A percentile compares a stretch with the other conserved stretches of the same genome.
These are phyloP conservation scores for Ustilago trichophora DNA, from an alignment of 1,284 basidiomycete genomes.

Conservation along the genomic window DNA sequence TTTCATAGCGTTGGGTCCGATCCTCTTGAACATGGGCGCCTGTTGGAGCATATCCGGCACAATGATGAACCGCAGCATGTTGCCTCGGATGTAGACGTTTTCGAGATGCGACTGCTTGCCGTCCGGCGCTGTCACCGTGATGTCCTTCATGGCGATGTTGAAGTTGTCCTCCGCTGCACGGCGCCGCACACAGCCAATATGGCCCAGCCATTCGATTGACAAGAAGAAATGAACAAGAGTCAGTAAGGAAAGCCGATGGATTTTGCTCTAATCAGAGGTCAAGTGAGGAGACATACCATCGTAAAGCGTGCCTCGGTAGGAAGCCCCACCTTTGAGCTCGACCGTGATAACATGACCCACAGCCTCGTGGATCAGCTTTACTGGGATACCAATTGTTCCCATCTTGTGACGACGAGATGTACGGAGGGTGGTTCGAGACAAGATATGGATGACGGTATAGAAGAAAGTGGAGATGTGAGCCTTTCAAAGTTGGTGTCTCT, in stretches of 20 bases:
- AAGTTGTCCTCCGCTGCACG: constrained; percentile 92
- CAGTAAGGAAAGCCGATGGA: neutral
- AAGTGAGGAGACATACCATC: constrained; percentile 73
- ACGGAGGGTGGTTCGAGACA: neutral
- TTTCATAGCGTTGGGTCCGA: constrained; percentile 97
- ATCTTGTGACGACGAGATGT: constrained; percentile 12
- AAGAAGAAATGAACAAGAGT: neutral
- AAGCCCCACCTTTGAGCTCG: constrained; percentile 95
- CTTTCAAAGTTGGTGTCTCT: constrained; percentile 1
- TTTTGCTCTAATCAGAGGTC: no score
- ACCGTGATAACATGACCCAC: constrained; percentile 96
- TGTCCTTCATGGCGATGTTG: constrained; percentile 94
- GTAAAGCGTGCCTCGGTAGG: constrained; percentile 95
- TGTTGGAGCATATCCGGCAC: constrained; percentile 99
- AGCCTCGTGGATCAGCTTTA: constrained; percentile 70
- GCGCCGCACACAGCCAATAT: neutral
- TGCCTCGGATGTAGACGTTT: constrained; percentile 98
- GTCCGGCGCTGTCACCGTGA: constrained; percentile 96
- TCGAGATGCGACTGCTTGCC: constrained; percentile 99
- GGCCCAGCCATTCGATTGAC: no score
- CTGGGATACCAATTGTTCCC: constrained; percentile 66
- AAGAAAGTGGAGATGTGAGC: neutral
- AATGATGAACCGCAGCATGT: constrained; percentile 91
- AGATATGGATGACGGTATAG: neutral
- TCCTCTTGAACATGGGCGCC: constrained; percentile 99